Percentiles rank a stretch among this genome's conserved stretches.
Conservation (phyloP, 1,284 basidiomycete species). For the Retiboletus flavoniger region DNA sequence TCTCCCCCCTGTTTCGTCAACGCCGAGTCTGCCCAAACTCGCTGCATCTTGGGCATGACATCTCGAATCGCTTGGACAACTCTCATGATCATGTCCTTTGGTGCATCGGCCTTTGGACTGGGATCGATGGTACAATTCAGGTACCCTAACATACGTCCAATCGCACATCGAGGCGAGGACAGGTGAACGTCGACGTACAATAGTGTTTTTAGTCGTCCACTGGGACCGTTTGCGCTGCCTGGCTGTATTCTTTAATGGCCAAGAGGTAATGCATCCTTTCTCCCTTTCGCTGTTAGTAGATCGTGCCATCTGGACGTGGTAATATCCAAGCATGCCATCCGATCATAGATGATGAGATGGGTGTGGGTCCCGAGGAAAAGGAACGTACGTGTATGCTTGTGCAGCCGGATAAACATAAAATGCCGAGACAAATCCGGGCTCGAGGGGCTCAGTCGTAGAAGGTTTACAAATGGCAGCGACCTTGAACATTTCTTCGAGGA, state of each 20-base stretch:
- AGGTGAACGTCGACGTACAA: not conserved
- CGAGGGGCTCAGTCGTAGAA: not conserved
- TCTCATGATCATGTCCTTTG: not conserved
- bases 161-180: not conserved
- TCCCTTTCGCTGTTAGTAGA: not conserved
- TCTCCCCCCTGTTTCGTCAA: constrained; percentile 3
- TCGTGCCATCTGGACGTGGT: not conserved
- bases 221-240: not conserved
- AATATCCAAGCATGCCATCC: constrained; percentile 1
- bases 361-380: not conserved
- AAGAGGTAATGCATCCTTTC: not conserved
- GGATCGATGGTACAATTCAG: not conserved
- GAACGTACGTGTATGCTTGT: not conserved
- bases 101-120: not conserved
- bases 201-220: not conserved
- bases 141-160: not conserved
- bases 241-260: not conserved
- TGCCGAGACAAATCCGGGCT: not conserved
- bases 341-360: not conserved
- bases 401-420: constrained; percentile 7
- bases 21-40: not conserved
- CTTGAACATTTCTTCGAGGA: not conserved
- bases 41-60: constrained; percentile 4
- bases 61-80: not conserved
- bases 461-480: not conserved